phyloP scores from a whole-genome alignment of 768 basidiomycete genomes.

The Wakefieldia striispora region DNA sequence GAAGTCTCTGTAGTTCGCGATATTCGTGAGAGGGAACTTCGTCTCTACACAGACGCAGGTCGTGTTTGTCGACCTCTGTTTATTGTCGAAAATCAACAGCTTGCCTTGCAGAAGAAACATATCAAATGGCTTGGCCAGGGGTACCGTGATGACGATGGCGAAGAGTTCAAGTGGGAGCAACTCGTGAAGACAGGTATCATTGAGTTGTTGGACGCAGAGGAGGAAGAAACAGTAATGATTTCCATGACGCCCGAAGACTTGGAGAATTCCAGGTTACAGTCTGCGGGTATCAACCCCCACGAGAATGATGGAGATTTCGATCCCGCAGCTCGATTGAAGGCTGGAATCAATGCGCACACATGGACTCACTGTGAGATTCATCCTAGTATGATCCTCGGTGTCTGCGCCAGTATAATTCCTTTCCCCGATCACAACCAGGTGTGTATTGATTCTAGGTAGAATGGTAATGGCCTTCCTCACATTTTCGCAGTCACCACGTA shows the following conservation, averaged over 20 bases:
- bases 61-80: constrained; percentile 96
- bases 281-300: constrained; percentile 54
- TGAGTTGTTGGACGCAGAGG: constrained; percentile 95
- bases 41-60: constrained; percentile 95
- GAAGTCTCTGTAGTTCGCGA: constrained; percentile 98
- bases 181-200: constrained; percentile 86
- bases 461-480: constrained; percentile 1
- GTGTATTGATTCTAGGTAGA: constrained; percentile 25
- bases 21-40: constrained; percentile 91
- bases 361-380: constrained; percentile 99
- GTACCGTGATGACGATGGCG: constrained; percentile 52
- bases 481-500: constrained; percentile 84
- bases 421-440: constrained; percentile 99
- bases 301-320: constrained; percentile 74
- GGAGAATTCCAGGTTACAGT: constrained; percentile 73
- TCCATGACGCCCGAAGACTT: constrained; percentile 98
- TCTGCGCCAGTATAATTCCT: constrained; percentile 98
- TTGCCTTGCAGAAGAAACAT: constrained; percentile 81
- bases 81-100: constrained; percentile 90
- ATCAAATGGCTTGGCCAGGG: constrained; percentile 67
- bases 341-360: constrained; percentile 78
- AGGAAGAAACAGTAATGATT: constrained; percentile 99
- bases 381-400: constrained; percentile 97
- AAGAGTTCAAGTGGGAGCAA: constrained; percentile 79
- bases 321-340: constrained; percentile 85